These are phyloP conservation scores for Cystobasidium onofrii DNA, from an alignment of 768 basidiomycete species.

Conservation along the genomic window DNA sequence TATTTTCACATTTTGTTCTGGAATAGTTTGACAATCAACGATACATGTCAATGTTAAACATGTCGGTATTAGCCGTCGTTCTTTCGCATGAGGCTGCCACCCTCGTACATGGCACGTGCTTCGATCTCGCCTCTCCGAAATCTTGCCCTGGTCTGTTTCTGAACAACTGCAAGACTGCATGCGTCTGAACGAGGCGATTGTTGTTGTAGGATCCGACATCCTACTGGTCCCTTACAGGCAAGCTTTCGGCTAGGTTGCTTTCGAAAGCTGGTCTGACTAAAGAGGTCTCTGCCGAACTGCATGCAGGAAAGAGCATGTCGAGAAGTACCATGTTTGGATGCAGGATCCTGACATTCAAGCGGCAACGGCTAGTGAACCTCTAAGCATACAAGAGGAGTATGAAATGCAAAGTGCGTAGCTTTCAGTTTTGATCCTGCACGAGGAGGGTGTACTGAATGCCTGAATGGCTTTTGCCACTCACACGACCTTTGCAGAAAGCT, in stretches of 20 bases:
- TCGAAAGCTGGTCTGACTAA: neutral
- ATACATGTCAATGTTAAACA: too few relatives aligned
- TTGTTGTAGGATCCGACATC: constrained; percentile 60
- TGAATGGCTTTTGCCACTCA: neutral
- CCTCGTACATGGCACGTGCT: too few relatives aligned
- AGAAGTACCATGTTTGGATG: constrained; percentile 92
- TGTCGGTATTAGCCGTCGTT: too few relatives aligned
- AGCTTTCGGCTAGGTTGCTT: constrained; percentile 32
- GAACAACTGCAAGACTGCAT: constrained; percentile 46
- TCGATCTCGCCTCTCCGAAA: too few relatives aligned
- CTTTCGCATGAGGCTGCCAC: too few relatives aligned
- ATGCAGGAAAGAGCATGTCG: constrained; percentile 50
- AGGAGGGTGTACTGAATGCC: neutral
- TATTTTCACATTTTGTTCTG: constrained; percentile 48
- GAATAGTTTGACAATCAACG: neutral
- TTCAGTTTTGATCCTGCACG: neutral
- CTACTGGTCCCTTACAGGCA: constrained; percentile 73
- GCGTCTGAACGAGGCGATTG: constrained; percentile 60
- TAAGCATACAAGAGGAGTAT: constrained; percentile 70
- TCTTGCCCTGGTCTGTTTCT: neutral
- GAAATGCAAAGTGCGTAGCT: constrained; percentile 70
- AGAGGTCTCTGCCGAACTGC: neutral
- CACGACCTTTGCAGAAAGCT: constrained; percentile 55
- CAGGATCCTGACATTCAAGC: constrained; percentile 60
- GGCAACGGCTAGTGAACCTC: constrained; percentile 74